A percentile compares a stretch with the other conserved stretches of the same genome.
Evolutionary conservation across 805 yeast genomes (phyloP).

Genomic region (Lachancea dasiensis): DNA sequence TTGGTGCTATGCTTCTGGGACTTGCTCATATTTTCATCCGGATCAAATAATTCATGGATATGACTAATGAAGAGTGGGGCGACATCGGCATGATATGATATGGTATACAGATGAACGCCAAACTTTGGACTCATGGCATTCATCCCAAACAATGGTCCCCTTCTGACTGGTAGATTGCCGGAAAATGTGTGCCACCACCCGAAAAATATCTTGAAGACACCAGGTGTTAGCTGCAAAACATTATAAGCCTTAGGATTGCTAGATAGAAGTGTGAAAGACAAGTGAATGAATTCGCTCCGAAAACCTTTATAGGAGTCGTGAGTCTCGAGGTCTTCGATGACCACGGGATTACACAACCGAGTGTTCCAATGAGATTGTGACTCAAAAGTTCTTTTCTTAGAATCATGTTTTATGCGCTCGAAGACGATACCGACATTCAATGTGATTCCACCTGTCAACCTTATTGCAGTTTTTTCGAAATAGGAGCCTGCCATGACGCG

Average conservation of each 20-base stretch:
- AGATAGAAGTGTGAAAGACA: conserved; percentile 54
- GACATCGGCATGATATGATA: conserved; percentile 70
- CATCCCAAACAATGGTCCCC: conserved; percentile 65
- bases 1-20: conserved; percentile 31
- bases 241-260: conserved; percentile 45
- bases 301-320: conserved; percentile 82
- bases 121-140: conserved; percentile 55
- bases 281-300: conserved; percentile 75
- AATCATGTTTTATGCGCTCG: conserved; percentile 38
- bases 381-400: conserved; percentile 37
- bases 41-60: conserved; percentile 45
- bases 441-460: conserved; percentile 53
- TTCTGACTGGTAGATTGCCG: conserved; percentile 74
- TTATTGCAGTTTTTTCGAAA: conserved; percentile 50
- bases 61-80: conserved; percentile 73
- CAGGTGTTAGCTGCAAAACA: conserved; percentile 72
- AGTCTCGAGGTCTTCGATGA: conserved; percentile 37
- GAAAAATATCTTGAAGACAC: conserved; percentile 59
- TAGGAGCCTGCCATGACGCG: conserved; percentile 22
- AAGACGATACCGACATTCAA: conserved; percentile 54
- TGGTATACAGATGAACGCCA: conserved; percentile 66
- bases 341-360: conserved; percentile 49
- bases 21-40: conserved; percentile 16
- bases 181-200: conserved; percentile 83
- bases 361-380: conserved; percentile 59